These are phyloP conservation scores for Paecilomyces sp. DNA, from an alignment of 2,329 filamentous ascomycete species.

Conservation along the genomic window DNA sequence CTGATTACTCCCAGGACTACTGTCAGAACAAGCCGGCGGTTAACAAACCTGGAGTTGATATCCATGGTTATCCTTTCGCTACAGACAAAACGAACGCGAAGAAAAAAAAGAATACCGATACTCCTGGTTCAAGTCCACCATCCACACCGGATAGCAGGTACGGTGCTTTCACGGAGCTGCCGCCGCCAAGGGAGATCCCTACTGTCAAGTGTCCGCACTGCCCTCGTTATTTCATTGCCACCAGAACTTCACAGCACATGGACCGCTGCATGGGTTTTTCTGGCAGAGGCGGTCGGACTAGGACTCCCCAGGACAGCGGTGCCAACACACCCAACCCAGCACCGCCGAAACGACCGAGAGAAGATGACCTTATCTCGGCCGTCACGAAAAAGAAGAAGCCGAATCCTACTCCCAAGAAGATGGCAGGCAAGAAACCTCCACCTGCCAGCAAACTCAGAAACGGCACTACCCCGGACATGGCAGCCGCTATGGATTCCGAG, in stretches of 20 bases:
- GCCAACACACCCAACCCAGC: constrained; percentile 25
- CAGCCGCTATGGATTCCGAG: constrained; percentile 20
- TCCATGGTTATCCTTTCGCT: constrained; percentile 49
- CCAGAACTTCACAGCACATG: constrained; percentile 53
- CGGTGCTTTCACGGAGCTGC: constrained; percentile 22
- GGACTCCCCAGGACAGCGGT: constrained; percentile 39
- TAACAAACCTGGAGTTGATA: constrained; percentile 51
- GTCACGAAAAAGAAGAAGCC: constrained; percentile 45
- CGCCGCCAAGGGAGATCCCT: constrained; percentile 29
- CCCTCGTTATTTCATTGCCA: constrained; percentile 55
- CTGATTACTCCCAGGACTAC: constrained; percentile 48
- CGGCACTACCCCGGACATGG: constrained; percentile 30
- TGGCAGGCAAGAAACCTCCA: constrained; percentile 28
- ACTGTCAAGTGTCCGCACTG: constrained; percentile 51
- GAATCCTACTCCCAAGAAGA: constrained; percentile 27
- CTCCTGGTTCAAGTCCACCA: constrained; percentile 27
- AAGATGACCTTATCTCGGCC: constrained; percentile 36
- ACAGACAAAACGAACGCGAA: constrained; percentile 41
- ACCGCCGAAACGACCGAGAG: constrained; percentile 29
- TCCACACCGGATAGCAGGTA: constrained; percentile 19
- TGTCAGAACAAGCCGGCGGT: constrained; percentile 55
- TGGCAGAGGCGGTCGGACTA: constrained; percentile 44
- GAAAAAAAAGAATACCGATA: constrained; percentile 30
- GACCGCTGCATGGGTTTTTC: constrained; percentile 55
- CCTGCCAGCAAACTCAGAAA: constrained; percentile 34